These are phyloP conservation scores for Stemphylium vesicarium DNA, from an alignment of 2,329 filamentous ascomycete genomes.

Conservation along the genomic window DNA sequence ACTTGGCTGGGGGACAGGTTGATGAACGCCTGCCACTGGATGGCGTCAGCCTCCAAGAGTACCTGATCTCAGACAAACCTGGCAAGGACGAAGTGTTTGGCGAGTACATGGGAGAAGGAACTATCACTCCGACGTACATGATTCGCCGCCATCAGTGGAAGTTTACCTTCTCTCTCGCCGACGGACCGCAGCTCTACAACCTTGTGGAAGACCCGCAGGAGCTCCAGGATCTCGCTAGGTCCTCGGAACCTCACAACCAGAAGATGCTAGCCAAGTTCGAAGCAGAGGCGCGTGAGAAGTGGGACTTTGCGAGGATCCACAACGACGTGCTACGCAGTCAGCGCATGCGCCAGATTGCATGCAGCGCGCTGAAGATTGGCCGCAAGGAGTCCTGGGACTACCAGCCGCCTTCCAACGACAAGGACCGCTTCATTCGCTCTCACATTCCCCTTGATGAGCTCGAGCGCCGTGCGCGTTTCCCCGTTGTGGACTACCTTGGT, in stretches of 20 bases:
- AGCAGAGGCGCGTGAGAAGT: slow-evolving; percentile 73
- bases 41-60: slow-evolving; percentile 69
- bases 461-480: slow-evolving; percentile 77
- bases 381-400: slow-evolving; percentile 78
- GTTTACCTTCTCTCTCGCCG: slow-evolving; percentile 83
- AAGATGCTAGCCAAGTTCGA: slow-evolving; percentile 67
- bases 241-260: slow-evolving; percentile 47
- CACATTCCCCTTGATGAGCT: slow-evolving; percentile 81
- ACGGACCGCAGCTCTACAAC: slow-evolving; percentile 85
- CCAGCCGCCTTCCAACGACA: slow-evolving; percentile 74
- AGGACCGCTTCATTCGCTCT: slow-evolving; percentile 77
- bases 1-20: slow-evolving; percentile 75
- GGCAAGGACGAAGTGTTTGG: slow-evolving; percentile 88
- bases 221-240: slow-evolving; percentile 70
- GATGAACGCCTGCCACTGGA: slow-evolving; percentile 80
- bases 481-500: slow-evolving; percentile 58
- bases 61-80: slow-evolving; percentile 51
- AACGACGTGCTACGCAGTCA: slow-evolving; percentile 76
- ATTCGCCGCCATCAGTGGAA: slow-evolving; percentile 90
- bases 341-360: slow-evolving; percentile 78
- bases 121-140: slow-evolving; percentile 89
- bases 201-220: slow-evolving; percentile 77
- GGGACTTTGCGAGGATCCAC: slow-evolving; percentile 82
- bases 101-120: slow-evolving; percentile 94
- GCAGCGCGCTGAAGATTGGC: slow-evolving; percentile 78